Base-by-base conservation (phyloP, 2,329 filamentous ascomycete genomes). In the Diaporthe velutina region DNA sequence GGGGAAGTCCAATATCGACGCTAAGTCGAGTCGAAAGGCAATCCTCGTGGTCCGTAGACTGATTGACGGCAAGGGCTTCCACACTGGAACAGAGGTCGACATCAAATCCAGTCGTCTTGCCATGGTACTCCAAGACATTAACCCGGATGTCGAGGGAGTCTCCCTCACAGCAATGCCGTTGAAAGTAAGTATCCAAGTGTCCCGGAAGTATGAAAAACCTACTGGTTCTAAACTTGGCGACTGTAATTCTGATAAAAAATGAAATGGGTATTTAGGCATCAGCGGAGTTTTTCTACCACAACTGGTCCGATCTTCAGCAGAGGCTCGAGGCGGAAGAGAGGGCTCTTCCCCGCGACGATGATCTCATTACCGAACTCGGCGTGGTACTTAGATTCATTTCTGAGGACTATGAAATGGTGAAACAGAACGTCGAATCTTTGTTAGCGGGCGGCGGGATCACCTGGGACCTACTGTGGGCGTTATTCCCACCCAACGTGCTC, bases 151-250 rank as follows among this genome's bases (percentile, higher is more conserved):
- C 13, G 52, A 54, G 30, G 52, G 52, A 30, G 52, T 54, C 10
- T 54, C 52, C 17, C 52, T 54, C 52, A 25, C n/a, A 13, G n/a
- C 52, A 19, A 12, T 54, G 30, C 52, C 52, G 4, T 5, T 28
- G 30, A 30, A 54, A 5, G 52, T 8, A 28, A 54, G 52, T 17
- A 30, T 30, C 4, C 25, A 25, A n/a, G 28, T 19, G 15, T 5
- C 30, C 7, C 10, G 52, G 12, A 6, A 17, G 3, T 0, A 54
- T 17, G 0, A 5, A 2, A 30, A 13, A 12, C 3, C 2, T 54
- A 8, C 1, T 4, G 4, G 3, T 28, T 28, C 10, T 3, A 19
- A 54, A 1, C 1, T 30, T 54, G 2, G n/a, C 13, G 7, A 1
- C 10, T 28, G 17, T 30, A 2, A 28, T 17, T 30, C n/a, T 54